Base-by-base conservation (phyloP, 768 basidiomycete species). In the Rhizopogon salebrosus region DNA sequence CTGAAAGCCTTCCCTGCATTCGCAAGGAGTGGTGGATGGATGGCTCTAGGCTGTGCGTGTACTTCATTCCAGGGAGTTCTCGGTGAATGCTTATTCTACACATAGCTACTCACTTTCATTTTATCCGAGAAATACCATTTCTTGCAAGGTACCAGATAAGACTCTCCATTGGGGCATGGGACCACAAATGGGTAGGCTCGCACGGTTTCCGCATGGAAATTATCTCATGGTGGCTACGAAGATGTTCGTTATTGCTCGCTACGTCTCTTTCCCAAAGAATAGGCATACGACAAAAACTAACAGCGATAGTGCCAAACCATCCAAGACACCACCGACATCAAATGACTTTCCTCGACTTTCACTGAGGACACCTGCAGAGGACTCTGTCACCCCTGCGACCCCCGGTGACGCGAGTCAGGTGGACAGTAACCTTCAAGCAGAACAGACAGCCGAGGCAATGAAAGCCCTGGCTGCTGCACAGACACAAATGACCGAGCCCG, bases 131-230 rank as follows among this genome's bases (percentile, higher is more conserved):
- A 66, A 87, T 91, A 22, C 78, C 85, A 1, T 80, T 84, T 49
- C 66, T 87, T 6, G 61, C 75, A 8, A 64, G 68, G 1, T 90
- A 85, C 57, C 85, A 90, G 67, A 74, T 89, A 9, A 72, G 82
- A 37, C 61, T 79, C 10, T 72, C 64, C 22, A 66, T 88, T 2
- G 83, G 71, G 10, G 70, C 76, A 5, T 91, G 89, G 89, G 87
- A 89, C 49, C 69, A 83, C 31, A 91, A 91, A 79, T 90, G 88
- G 88, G 87, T 86, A 59, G 41, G 80, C 14, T 23, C 26, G 9
- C 16, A 3, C 14, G 14, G 14, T 4, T 10, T 34, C 14, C 68
- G 16, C 6, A 36, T 13, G 20, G 4, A 35, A 14, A 38, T 42
- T 3, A 18, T 36, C 37, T 26, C 2, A 39, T 24, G 7, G 1